Evolutionary conservation across 139 green algal genomes (phyloP).

Genomic region (Volvox africanus): DNA sequence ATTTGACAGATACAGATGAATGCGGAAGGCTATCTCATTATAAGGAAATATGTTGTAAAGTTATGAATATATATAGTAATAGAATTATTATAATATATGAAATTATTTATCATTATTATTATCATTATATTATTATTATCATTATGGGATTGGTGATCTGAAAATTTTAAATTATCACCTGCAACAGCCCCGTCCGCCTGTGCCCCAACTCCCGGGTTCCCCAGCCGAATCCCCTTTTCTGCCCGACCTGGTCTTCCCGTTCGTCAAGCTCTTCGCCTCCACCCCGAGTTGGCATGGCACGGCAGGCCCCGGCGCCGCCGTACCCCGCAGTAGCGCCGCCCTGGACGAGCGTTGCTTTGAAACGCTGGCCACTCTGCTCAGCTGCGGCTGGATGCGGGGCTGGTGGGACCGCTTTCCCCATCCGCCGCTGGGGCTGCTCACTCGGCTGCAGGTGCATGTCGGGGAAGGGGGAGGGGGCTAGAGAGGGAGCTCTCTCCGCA

Average conservation of each 20-base stretch:
- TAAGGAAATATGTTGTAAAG: no score
- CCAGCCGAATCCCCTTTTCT: constrained; percentile 68
- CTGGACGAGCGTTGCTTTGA: constrained; percentile 59
- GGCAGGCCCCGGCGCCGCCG: background rate
- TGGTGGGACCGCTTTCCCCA: constrained; percentile 80
- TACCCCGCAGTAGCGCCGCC: constrained; percentile 23
- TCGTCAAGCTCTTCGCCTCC: constrained; percentile 70
- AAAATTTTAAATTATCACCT: no score
- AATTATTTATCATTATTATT: no score
- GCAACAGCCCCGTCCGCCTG: background rate
- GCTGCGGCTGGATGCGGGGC: constrained; percentile 40
- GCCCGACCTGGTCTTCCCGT: constrained; percentile 71
- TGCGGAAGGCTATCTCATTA: no score
- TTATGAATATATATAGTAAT: no score
- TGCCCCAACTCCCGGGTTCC: background rate
- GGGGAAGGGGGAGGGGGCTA: no score
- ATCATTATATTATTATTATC: no score
- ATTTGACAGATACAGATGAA: no score
- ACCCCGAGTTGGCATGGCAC: background rate
- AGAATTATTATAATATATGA: no score
- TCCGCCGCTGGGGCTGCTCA: constrained; percentile 69
- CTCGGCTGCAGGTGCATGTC: constrained; percentile 50
- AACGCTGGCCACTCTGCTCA: constrained; percentile 69
- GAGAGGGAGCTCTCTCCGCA: no score
- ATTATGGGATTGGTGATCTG: no score